Evolutionary conservation across 306 rosid species (phyloP), one percentile per base, ranked within the genome.

Genomic region (Trifolium repens): DNA sequence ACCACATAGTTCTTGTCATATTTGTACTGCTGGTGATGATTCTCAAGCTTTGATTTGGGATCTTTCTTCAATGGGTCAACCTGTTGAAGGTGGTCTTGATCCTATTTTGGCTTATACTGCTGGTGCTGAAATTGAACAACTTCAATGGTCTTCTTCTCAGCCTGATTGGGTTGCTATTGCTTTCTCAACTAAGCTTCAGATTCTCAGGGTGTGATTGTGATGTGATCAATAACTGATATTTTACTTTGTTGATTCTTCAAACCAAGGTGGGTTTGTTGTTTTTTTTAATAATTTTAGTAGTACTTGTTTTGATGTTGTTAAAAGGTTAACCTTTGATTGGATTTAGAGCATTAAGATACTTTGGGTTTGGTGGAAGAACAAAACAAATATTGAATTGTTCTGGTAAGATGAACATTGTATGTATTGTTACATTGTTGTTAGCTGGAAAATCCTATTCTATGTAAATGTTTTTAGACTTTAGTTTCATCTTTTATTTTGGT

Each of bases 111-210:
- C 99, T 0, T 94, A 94, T 71, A 94, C 99, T 0, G 97, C 99
- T 6, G 97, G 97, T 7, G 94, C 99, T 0, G 99, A 94, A 88
- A 94, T 94, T 52, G 99, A 94, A 85, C 99, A 92, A 92, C 96
- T 94, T 65, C 99, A 94, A 54, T 94, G 99, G 99, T 92, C 97
- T 2, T 90, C 97, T 27, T 94, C 99, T 7, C 99, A 94, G 87
- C 97, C 99, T 1, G 97, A 94, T 72, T 94, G 99, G 99, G 99
- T 94, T 19, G 99, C 99, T 34, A 89, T 94, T 81, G 97, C 97
- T 58, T 94, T 94, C 84, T 86, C 99, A 37, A 71, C 87, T 58
- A 94, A 92, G 90, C 99, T 94, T 80, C 99, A 94, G 96, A 94
- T 94, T 80, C 87, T 94, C 43, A 90, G 99, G 88, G 99, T 94